Evolutionary conservation across 129 eudicot species (phyloP), one percentile per base, ranked within the genome.

Genomic region (Sambucus nigra): DNA sequence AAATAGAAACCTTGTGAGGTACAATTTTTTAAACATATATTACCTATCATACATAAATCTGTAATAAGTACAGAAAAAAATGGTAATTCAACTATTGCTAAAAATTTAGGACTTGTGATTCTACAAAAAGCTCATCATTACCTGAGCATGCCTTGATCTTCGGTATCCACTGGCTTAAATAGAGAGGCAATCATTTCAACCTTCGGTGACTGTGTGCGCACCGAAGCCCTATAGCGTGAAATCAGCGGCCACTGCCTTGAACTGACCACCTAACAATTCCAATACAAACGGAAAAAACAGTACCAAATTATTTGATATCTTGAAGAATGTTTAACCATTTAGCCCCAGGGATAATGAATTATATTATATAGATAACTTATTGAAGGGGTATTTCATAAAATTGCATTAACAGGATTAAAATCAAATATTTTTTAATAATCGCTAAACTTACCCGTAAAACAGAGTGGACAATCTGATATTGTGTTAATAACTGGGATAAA

Each of bases 91-190:
- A 2, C 42, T 35, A 35, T 35, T 35, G 4, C 42, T 35, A 2
- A 35, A 35, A 35, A 35, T 35, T 35, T 1, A 35, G 42, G 42
- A 35, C 8, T n/a, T 35, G 12, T 35, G 42, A 35, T 35, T 2
- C 13, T 35, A 1, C 42, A 35, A 35, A 35, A 35, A 35, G 42
- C 42, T 35, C 12, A 8, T 12, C 8, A 35, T n/a, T 11, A 86
- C 96, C 94, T 79, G 32, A 87, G 56, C 57, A 87, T 79, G 26
- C 96, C 96, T 24, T 82, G 71, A 33, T 87, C 96, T 26, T 83
- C 48, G 17, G 59, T 57, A 14, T 53, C 79, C 14, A 76, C 76
- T 26, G 25, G 69, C 61, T 82, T 87, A 28, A 68, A 83, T 26
- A 87, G 42, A 4, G 70, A 69, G 40, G 82, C 94, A 7, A 87